Base-by-base conservation (phyloP, 805 yeast genomes). In the Pichia nakasei region DNA sequence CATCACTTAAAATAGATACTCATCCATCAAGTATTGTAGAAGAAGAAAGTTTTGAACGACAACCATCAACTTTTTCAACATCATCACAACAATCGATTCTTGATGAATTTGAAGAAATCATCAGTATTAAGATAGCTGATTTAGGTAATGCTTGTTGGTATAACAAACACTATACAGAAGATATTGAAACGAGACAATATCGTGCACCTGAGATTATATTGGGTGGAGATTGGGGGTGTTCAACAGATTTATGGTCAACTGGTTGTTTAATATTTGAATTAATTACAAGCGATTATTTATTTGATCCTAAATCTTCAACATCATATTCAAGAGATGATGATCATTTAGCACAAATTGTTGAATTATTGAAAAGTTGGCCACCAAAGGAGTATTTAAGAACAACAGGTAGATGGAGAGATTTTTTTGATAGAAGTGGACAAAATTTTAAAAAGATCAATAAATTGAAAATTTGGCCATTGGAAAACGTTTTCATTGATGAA, bases 61-160 rank as follows among this genome's bases (percentile, higher is more conserved):
- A 35, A 22, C 17, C 37, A 18, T 35, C 44, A 15, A 21, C 38
- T 37, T 34, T 31, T 7, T 35, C 42, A 7, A 26, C 7, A n/a
- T 33, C 22, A 12, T 35, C 41, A 24, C 33, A 21, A 33, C 27
- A 35, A 13, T 48, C 57, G 4, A 33, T 50, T 5, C 22, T 56
- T 7, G 44, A 49, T 35, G 62, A 58, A 18, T 56, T 63, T 46
- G 63, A 58, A 32, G 61, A 61, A 18, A 46, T 63, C 17, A 64
- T 65, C 17, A 60, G 63, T 11, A 76, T 80, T 32, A 80, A 80
- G 51, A 72, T 80, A 34, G 85, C 85, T 3, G 86, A 80, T 58
- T 66, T 80, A 48, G 86, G 86, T 29, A 80, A 80, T 56, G 82
- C 85, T 4, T 79, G 85, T 59, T 78, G 80, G 77, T 63, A 67